phyloP scores from a whole-genome alignment of 176 grass and related monocot genomes.

The Sorghum bicolor region DNA sequence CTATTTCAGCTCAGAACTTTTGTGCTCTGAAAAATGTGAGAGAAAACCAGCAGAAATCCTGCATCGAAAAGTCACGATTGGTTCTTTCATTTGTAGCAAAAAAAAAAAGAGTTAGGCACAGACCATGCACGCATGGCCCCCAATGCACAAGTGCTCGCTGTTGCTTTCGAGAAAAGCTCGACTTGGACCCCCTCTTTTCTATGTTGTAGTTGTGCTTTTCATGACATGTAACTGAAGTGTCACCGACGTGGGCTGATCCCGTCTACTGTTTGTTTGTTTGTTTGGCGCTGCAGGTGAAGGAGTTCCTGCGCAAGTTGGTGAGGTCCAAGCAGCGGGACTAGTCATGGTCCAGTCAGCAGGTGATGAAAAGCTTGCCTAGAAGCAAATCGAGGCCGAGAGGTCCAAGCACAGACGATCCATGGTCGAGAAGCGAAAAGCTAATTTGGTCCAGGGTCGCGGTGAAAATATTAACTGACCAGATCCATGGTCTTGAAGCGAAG shows the following conservation, averaged over 20 bases:
- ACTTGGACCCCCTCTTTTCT: background rate
- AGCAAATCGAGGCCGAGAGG: background rate
- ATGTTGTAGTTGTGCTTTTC: background rate
- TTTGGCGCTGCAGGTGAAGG: slow-evolving; percentile 16
- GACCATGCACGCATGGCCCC: background rate
- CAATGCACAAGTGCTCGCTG: background rate
- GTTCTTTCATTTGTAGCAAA: background rate
- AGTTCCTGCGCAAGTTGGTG: slow-evolving; percentile 34
- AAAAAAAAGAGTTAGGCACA: background rate
- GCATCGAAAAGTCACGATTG: background rate
- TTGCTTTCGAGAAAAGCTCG: background rate
- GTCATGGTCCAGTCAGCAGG: background rate
- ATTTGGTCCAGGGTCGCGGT: background rate
- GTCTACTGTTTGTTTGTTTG: background rate
- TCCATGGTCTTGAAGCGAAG: background rate
- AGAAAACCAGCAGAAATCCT: background rate
- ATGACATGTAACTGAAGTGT: background rate
- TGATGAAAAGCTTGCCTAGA: background rate
- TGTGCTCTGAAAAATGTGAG: background rate
- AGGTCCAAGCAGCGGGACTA: background rate
- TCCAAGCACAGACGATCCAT: background rate
- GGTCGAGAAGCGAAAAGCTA: background rate
- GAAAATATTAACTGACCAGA: background rate
- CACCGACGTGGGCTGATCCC: background rate
- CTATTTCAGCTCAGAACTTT: background rate